Evolutionary conservation across 345 rosid species (phyloP).

Genomic region (Gossypium ekmanianum): DNA sequence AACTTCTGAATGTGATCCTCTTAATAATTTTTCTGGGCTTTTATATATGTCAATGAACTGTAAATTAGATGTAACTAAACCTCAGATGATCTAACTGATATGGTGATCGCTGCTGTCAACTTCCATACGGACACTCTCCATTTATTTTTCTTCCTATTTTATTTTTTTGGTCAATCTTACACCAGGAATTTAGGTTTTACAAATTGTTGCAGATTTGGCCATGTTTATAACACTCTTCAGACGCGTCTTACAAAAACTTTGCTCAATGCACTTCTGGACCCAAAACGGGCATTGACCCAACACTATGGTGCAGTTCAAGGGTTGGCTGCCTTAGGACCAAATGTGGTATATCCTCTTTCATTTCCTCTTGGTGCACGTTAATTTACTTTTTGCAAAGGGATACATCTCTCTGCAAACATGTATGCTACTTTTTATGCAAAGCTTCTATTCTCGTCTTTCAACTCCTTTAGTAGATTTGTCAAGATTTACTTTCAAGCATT

Average conservation of each 20-base stretch:
- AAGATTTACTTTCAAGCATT: neutral
- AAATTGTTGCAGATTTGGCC: constrained; percentile 63
- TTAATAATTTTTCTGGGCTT: neutral
- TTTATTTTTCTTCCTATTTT: neutral
- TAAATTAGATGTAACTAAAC: neutral
- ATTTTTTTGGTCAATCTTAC: neutral
- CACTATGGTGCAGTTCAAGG: constrained; percentile 99
- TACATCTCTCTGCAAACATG: neutral
- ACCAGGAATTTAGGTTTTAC: constrained; percentile 13
- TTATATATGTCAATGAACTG: neutral
- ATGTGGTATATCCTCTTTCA: constrained; percentile 54
- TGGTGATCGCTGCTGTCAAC: neutral
- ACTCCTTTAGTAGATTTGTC: neutral
- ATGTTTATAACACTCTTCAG: constrained; percentile 74
- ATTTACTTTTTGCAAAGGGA: neutral
- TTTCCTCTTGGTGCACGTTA: neutral
- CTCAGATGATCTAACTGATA: neutral
- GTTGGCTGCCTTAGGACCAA: constrained; percentile 81
- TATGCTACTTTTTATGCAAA: neutral
- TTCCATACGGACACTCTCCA: neutral
- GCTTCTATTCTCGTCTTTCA: constrained; percentile 5
- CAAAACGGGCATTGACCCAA: constrained; percentile 79
- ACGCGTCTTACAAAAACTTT: constrained; percentile 85
- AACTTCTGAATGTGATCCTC: neutral
- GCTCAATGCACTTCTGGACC: constrained; percentile 81